Evolutionary conservation across 257 asterid genomes (phyloP).

Genomic region (Vinca minor): DNA sequence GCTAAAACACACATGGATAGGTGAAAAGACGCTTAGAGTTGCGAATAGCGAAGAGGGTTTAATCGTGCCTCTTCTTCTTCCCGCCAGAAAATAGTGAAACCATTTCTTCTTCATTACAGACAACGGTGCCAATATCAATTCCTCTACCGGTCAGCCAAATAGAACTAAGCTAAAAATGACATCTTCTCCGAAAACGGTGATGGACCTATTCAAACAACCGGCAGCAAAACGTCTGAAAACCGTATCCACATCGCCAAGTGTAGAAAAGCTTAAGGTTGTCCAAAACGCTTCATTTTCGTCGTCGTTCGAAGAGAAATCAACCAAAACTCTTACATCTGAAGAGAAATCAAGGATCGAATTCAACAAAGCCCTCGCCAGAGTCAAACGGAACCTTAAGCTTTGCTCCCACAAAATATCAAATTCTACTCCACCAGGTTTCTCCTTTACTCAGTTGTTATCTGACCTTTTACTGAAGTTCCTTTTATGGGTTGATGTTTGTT

Average conservation of each 20-base stretch:
- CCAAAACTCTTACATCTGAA: constrained; percentile 37
- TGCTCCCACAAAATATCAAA: constrained; percentile 54
- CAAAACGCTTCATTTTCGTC: constrained; percentile 12
- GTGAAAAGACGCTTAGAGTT: no score
- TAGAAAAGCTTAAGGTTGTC: neutral
- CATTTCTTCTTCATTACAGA: neutral
- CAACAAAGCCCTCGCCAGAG: constrained; percentile 65
- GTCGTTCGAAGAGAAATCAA: neutral
- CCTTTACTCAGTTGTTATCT: no score
- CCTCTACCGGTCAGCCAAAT: neutral
- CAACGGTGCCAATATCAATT: neutral
- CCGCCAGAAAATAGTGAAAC: neutral
- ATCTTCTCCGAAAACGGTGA: constrained; percentile 53
- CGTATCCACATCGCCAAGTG: constrained; percentile 3
- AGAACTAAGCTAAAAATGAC: constrained; percentile 1
- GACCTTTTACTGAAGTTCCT: neutral
- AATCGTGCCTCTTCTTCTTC: neutral
- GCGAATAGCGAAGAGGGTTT: no score
- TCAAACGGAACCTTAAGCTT: constrained; percentile 57
- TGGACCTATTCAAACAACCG: constrained; percentile 68
- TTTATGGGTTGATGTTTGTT: neutral
- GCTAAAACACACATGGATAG: no score
- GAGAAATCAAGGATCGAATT: constrained; percentile 59
- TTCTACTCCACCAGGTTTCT: constrained; percentile 35
- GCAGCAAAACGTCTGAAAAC: constrained; percentile 66